Conservation (phyloP, 2,329 filamentous ascomycete species). For the Fusarium anguioides region DNA sequence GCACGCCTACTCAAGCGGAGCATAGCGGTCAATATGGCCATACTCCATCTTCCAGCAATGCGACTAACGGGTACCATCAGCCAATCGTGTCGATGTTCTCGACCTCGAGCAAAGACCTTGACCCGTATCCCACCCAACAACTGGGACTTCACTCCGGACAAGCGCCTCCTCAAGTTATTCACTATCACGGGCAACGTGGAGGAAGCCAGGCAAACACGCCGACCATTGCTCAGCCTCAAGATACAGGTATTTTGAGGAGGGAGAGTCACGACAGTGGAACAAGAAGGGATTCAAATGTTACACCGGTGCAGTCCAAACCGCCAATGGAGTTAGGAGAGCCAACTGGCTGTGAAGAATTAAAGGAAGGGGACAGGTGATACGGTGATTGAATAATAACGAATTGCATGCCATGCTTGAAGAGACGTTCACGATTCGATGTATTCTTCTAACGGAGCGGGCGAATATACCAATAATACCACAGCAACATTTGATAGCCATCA, state of each 20-base stretch:
- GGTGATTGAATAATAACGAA: slow-evolving; percentile 33
- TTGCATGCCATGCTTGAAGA: slow-evolving; percentile 44
- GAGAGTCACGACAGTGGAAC: slow-evolving; percentile 61
- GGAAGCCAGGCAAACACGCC: slow-evolving; percentile 75
- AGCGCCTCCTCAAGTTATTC: slow-evolving; percentile 72
- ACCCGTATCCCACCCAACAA: slow-evolving; percentile 74
- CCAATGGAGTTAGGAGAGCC: slow-evolving; percentile 34
- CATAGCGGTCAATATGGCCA: slow-evolving; percentile 61
- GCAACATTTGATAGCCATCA: slow-evolving; percentile 18
- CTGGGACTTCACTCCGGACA: slow-evolving; percentile 71
- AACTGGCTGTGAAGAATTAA: slow-evolving; percentile 25
- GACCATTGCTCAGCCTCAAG: slow-evolving; percentile 64
- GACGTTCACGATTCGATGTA: slow-evolving; percentile 44
- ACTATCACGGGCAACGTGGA: slow-evolving; percentile 75
- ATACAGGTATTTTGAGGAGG: slow-evolving; percentile 58
- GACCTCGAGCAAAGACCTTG: slow-evolving; percentile 75
- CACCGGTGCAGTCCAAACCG: slow-evolving; percentile 52
- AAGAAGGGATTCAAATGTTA: slow-evolving; percentile 53
- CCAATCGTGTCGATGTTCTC: slow-evolving; percentile 76
- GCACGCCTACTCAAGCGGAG: slow-evolving; percentile 71
- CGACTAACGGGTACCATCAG: slow-evolving; percentile 73
- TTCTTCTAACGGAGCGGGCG: slow-evolving; percentile 34
- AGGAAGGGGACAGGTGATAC: slow-evolving; percentile 46
- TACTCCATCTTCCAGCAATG: slow-evolving; percentile 57
- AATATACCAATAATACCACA: slow-evolving; percentile 45